phyloP scores from a whole-genome alignment of 768 basidiomycete species.

The Trametes punicea region DNA sequence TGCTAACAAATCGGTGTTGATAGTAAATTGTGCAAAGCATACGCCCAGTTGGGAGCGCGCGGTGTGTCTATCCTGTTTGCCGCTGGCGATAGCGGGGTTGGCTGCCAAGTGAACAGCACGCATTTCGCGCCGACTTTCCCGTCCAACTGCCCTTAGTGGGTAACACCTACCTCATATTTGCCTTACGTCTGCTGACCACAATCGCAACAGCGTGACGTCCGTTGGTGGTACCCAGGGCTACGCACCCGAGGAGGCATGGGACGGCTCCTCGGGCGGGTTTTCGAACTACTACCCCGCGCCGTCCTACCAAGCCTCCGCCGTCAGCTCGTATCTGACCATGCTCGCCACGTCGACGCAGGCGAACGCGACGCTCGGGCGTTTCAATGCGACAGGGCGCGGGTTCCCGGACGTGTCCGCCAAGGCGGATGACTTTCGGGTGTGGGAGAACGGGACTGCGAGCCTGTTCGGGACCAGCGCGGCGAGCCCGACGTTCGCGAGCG shows the following conservation, averaged over 20 bases:
- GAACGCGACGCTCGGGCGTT: constrained; percentile 42
- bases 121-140: constrained; percentile 57
- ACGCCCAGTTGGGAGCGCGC: constrained; percentile 34
- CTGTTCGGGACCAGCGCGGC: constrained; percentile 34
- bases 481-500: constrained; percentile 33
- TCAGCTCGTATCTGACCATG: constrained; percentile 40
- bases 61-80: constrained; percentile 35
- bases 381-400: constrained; percentile 36
- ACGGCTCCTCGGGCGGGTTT: constrained; percentile 71
- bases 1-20: constrained; percentile 35
- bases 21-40: constrained; percentile 34
- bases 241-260: constrained; percentile 49
- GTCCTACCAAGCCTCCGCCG: constrained; percentile 46
- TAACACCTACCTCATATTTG: neutral
- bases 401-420: constrained; percentile 48
- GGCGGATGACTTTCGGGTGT: constrained; percentile 31
- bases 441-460: constrained; percentile 13
- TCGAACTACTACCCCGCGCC: constrained; percentile 59
- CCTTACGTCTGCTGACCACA: neutral
- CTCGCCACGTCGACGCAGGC: constrained; percentile 47
- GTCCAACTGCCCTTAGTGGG: constrained; percentile 36
- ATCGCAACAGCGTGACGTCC: constrained; percentile 51
- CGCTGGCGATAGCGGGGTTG: constrained; percentile 37
- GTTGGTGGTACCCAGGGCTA: constrained; percentile 59
- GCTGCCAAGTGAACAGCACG: constrained; percentile 46